Evolutionary conservation across 2,329 filamentous ascomycete genomes (phyloP).

Genomic region (Blastomyces emzantsi): DNA sequence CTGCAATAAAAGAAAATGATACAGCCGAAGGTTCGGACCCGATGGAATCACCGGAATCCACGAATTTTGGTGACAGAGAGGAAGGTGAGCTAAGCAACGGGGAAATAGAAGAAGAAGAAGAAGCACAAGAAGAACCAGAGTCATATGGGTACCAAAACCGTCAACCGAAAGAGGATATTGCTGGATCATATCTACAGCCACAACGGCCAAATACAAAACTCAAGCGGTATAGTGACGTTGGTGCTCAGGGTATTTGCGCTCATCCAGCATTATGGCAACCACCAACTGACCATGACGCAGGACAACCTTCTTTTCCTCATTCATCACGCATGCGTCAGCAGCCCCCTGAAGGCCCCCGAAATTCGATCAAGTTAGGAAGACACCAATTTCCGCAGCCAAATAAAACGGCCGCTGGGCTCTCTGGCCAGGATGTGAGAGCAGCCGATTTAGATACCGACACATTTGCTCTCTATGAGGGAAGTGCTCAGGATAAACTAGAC

Average conservation of each 20-base stretch:
- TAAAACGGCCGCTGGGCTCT: background rate
- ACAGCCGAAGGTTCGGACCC: background rate
- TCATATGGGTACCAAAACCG: conserved; percentile 1
- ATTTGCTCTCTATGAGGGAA: background rate
- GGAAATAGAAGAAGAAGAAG: conserved; percentile 30
- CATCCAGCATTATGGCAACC: background rate
- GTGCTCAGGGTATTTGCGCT: background rate
- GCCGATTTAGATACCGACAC: background rate
- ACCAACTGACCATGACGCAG: background rate
- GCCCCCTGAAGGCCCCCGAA: background rate
- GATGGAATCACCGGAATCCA: conserved; percentile 15
- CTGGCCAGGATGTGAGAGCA: background rate
- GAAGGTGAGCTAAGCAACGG: conserved; percentile 71
- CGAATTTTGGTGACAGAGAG: conserved; percentile 45
- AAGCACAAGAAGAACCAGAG: conserved; percentile 5
- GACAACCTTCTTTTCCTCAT: background rate
- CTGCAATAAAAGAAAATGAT: background rate
- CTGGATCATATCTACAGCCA: background rate
- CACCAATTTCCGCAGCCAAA: background rate
- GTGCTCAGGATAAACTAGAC: background rate
- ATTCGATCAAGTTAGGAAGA: background rate
- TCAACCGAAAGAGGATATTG: background rate
- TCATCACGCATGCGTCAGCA: background rate
- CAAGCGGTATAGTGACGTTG: background rate
- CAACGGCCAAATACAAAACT: background rate